Base-by-base conservation (phyloP, 805 yeast genomes). In the Lachancea meyersii region DNA sequence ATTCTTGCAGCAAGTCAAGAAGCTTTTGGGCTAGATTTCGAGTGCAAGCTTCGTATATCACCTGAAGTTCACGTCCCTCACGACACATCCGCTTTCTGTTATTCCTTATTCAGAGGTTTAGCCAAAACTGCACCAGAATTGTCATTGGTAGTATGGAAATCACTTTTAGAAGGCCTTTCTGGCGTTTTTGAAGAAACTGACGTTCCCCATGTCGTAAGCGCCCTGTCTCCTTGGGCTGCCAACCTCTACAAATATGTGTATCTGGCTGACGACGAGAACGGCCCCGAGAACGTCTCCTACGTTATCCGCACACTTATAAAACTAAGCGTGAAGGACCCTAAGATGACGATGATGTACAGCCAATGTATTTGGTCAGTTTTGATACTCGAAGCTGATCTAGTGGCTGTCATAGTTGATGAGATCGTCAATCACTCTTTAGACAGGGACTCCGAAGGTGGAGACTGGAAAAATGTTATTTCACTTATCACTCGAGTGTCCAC, bases 341-440 rank as follows among this genome's bases (percentile, higher is more conserved):
- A 67, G 0, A 71, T 73, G 19, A 68, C 80, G 22, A 68, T 79
- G 13, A 67, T 75, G 1, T 73, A 85, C 49, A 71, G 78, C 40
- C 72, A 76, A 30, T 71, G 74, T 39, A 64, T 86, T 14, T 87
- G 95, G 95, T 72, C 77, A 28, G 71, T 74, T 40, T 54, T 87
- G 11, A 77, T 82, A 18, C 54, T 73, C 2, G 88, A 84, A 42
- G 79, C 79, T 34, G 67, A 77, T 30, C 61, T 86, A 10, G 72
- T 76, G 3, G 68, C 73, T 1, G 61, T 77, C 3, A 66, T 86
- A 19, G 72, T 86, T 9, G 88, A 84, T 48, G 96, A 86, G 53
- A 76, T 84, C 18, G 76, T 86, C 5, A 75, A 80, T 2, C 81
- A 80, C 48, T 82, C 88, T 1, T 73, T 85, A 50, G 93, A 84